Percentiles rank a stretch among this genome's conserved stretches.
Conservation (phyloP, 345 rosid genomes). For the Sisymbrium irio region DNA sequence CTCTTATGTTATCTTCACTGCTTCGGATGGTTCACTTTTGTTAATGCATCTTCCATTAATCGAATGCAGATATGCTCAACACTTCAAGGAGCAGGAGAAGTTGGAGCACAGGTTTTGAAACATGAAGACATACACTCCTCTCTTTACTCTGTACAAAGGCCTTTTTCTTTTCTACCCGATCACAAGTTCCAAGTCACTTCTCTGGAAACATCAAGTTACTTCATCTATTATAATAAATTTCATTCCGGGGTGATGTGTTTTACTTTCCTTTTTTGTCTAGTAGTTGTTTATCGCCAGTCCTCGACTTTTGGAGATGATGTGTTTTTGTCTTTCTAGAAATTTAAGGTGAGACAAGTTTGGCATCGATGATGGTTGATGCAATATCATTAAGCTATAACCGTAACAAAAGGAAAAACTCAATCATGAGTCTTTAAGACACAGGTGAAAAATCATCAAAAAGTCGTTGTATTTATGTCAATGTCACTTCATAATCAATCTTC, state of each 20-base stretch:
- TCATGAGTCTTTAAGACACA: conserved; percentile 10
- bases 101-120: conserved; percentile 18
- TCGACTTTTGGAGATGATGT: conserved; percentile 1
- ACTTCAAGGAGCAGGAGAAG: conserved; percentile 6
- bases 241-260: too few relatives aligned
- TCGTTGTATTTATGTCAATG: conserved; percentile 18
- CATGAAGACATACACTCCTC: background rate
- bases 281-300: background rate
- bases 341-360: conserved; percentile 18
- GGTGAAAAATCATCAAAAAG: conserved; percentile 14
- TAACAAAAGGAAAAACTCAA: conserved; percentile 4
- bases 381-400: conserved; percentile 10
- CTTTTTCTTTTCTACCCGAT: background rate
- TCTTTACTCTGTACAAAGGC: background rate
- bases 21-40: background rate
- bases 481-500: conserved; percentile 38
- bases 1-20: background rate
- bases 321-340: conserved; percentile 1
- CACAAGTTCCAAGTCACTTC: background rate
- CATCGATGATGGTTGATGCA: conserved; percentile 23
- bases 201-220: background rate
- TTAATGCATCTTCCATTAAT: background rate
- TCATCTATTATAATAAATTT: background rate
- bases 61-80: conserved; percentile 9
- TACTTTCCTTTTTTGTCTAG: background rate